Percentiles rank a stretch among this genome's conserved stretches.
Evolutionary conservation across 2,329 filamentous ascomycete genomes (phyloP).

Genomic region (Arthrobotrys entomopaga): DNA sequence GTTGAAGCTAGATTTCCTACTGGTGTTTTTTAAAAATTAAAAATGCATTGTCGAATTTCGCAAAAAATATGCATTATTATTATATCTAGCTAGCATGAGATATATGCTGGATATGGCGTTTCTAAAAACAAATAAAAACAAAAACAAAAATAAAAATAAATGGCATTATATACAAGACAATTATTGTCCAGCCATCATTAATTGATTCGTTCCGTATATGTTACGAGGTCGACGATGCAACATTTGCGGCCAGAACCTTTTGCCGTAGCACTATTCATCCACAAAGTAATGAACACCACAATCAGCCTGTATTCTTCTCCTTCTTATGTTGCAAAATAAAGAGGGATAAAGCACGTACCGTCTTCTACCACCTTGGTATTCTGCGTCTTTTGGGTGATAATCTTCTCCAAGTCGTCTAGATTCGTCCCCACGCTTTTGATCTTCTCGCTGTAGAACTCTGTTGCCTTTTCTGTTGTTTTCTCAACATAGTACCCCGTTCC

Average conservation of each 20-base stretch:
- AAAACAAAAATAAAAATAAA: too few relatives aligned
- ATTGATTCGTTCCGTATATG: too few relatives aligned
- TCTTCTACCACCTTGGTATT: slow-evolving; percentile 90
- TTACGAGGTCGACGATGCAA: slow-evolving; percentile 31
- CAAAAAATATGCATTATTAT: too few relatives aligned
- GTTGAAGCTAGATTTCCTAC: not conserved
- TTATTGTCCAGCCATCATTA: too few relatives aligned
- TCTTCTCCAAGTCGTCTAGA: slow-evolving; percentile 74
- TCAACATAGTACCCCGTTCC: slow-evolving; percentile 95
- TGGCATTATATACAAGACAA: too few relatives aligned
- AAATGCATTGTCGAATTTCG: too few relatives aligned
- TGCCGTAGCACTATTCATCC: slow-evolving; percentile 50
- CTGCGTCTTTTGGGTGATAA: slow-evolving; percentile 78
- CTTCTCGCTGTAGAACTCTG: slow-evolving; percentile 75
- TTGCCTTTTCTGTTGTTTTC: slow-evolving; percentile 73
- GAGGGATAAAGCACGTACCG: slow-evolving; percentile 61
- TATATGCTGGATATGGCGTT: too few relatives aligned
- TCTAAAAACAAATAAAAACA: too few relatives aligned
- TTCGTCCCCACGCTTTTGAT: slow-evolving; percentile 73
- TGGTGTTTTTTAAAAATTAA: too few relatives aligned
- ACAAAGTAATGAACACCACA: not conserved
- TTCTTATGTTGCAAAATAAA: not conserved
- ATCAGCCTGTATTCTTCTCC: not conserved
- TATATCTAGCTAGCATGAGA: too few relatives aligned
- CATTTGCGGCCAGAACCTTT: slow-evolving; percentile 36